These are phyloP conservation scores for Medicago ruthenica DNA, from an alignment of 306 rosid genomes.

Conservation along the genomic window DNA sequence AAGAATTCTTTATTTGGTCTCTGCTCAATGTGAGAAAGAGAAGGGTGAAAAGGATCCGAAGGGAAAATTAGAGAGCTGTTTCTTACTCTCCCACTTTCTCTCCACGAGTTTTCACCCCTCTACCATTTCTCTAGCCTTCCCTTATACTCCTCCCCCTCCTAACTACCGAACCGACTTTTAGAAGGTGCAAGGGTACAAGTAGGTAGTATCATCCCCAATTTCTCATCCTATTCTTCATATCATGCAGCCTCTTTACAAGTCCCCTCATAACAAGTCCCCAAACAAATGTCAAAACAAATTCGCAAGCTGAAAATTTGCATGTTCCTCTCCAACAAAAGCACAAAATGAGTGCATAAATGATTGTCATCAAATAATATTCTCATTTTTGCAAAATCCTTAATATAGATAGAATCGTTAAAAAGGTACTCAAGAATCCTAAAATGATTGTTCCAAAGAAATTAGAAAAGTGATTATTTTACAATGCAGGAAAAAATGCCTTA, in stretches of 20 bases:
- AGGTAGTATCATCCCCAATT: not conserved
- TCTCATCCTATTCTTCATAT: not conserved
- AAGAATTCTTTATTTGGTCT: no score
- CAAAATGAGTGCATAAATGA: not conserved
- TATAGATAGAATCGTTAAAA: not conserved
- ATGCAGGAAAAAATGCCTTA: not conserved
- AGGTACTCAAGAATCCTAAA: conserved; percentile 1
- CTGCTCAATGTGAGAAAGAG: no score
- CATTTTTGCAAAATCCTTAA: not conserved
- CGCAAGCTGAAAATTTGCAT: conserved; percentile 7
- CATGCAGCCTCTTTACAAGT: not conserved
- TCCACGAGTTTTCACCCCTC: no score
- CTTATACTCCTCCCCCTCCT: no score
- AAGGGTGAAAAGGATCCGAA: no score
- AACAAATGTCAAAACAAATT: not conserved
- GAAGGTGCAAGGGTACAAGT: not conserved
- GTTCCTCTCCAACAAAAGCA: conserved; percentile 29
- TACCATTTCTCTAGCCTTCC: no score
- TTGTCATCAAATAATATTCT: not conserved
- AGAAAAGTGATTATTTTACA: not conserved
- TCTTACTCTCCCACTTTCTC: no score
- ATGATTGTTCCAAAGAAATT: conserved; percentile 9
- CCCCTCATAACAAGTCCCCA: not conserved
- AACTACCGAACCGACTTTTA: no score
- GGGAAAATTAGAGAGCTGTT: no score